Conservation (phyloP, 2,329 filamentous ascomycete species). For the Emmonsiellopsis sp. region DNA sequence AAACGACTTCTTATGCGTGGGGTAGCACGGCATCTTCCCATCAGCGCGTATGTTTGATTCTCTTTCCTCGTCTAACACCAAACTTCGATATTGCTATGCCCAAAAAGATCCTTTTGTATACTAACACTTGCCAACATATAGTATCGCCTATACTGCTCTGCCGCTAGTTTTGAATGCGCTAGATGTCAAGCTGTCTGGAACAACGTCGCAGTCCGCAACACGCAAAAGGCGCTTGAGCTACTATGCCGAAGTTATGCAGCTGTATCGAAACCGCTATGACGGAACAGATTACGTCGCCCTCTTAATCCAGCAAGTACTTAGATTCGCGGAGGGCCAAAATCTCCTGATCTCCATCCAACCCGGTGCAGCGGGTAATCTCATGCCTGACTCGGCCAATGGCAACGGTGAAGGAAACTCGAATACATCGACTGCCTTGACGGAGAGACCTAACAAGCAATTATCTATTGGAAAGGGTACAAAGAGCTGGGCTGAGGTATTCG, state of each 20-base stretch:
- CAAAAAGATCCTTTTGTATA: too few relatives aligned
- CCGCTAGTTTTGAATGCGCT: conserved; percentile 30
- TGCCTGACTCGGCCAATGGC: not conserved
- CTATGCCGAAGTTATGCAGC: conserved; percentile 39
- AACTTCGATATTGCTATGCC: too few relatives aligned
- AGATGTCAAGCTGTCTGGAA: conserved; percentile 29
- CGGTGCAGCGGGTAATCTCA: not conserved
- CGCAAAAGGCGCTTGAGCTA: conserved; percentile 38
- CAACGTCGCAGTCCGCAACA: conserved; percentile 26
- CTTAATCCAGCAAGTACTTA: conserved; percentile 6
- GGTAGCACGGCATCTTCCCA: conserved; percentile 38
- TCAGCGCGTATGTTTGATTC: conserved; percentile 34
- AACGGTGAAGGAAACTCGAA: not conserved
- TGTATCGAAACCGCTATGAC: conserved; percentile 39
- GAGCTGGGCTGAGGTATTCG: conserved; percentile 9
- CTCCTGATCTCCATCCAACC: not conserved
- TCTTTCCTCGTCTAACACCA: not conserved
- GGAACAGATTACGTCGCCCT: conserved; percentile 35
- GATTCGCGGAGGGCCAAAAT: not conserved
- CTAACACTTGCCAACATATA: not conserved
- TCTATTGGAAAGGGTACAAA: conserved; percentile 1
- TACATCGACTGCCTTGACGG: not conserved
- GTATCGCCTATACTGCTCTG: conserved; percentile 27
- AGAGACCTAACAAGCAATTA: not conserved
- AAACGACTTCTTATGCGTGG: conserved; percentile 40